These are phyloP conservation scores for Bipolaris sorokiniana DNA, from an alignment of 2,329 filamentous ascomycete genomes.

Conservation along the genomic window DNA sequence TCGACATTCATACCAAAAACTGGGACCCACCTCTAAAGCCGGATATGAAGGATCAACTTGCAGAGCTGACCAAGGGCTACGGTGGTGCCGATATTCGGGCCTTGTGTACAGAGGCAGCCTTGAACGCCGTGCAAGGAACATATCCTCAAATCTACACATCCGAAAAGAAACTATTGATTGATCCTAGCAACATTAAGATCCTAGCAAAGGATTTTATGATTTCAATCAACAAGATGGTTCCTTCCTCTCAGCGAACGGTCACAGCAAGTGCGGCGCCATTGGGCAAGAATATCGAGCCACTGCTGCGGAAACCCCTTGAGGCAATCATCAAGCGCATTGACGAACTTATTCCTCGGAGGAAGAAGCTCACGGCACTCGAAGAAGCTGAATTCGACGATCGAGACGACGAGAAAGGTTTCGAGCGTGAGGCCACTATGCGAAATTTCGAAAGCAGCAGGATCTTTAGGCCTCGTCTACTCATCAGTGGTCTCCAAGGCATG, in stretches of 20 bases:
- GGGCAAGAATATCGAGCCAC: constrained; percentile 78
- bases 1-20: constrained; percentile 93
- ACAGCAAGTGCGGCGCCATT: constrained; percentile 83
- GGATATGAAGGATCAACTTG: constrained; percentile 81
- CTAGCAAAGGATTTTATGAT: constrained; percentile 96
- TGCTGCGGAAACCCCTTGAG: constrained; percentile 74
- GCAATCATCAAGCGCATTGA: constrained; percentile 74
- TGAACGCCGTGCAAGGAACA: constrained; percentile 93
- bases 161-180: constrained; percentile 85
- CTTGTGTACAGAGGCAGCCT: constrained; percentile 90
- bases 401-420: constrained; percentile 82
- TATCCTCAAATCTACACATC: constrained; percentile 97
- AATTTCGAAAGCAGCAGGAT: constrained; percentile 83
- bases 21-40: constrained; percentile 81
- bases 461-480: constrained; percentile 85
- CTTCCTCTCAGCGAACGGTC: constrained; percentile 89
- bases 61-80: constrained; percentile 91
- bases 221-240: constrained; percentile 93
- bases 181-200: constrained; percentile 82
- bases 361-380: constrained; percentile 86
- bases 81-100: constrained; percentile 94
- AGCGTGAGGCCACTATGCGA: constrained; percentile 75
- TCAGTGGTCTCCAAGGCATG: constrained; percentile 86
- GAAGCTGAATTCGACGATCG: constrained; percentile 93
- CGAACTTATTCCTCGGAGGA: constrained; percentile 79